phyloP scores from a whole-genome alignment of 805 yeast genomes.

The Candida adriatica region DNA sequence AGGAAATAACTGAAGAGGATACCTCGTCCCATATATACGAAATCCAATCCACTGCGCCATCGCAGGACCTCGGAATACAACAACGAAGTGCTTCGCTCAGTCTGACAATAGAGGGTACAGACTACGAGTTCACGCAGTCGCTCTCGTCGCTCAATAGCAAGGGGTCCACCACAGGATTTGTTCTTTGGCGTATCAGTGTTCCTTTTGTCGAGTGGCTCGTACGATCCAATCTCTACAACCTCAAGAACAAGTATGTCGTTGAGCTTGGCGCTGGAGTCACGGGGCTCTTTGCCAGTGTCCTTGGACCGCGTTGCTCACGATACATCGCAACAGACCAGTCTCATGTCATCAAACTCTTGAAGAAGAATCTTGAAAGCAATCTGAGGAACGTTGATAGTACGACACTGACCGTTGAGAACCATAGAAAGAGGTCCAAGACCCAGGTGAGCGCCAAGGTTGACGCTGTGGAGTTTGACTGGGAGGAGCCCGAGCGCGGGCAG shows the following conservation, averaged over 20 bases:
- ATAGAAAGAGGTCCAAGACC: slow-evolving; percentile 2
- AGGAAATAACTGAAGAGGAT: slow-evolving; percentile 11
- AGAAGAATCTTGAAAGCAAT: slow-evolving; percentile 39
- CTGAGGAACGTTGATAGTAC: slow-evolving; percentile 19
- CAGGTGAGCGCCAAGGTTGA: slow-evolving; percentile 25
- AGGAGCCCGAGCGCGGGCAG: slow-evolving; percentile 32
- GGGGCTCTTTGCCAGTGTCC: slow-evolving; percentile 39
- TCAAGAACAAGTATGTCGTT: slow-evolving; percentile 27
- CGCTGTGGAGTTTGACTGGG: slow-evolving; percentile 59
- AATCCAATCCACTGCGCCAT: slow-evolving; percentile 6
- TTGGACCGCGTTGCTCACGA: slow-evolving; percentile 28
- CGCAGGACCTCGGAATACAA: slow-evolving; percentile 21
- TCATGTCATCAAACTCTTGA: slow-evolving; percentile 43
- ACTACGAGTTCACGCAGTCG: slow-evolving; percentile 27
- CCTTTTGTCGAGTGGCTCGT: slow-evolving; percentile 48
- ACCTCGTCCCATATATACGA: slow-evolving; percentile 17
- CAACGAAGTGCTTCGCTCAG: slow-evolving; percentile 22
- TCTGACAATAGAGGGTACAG: slow-evolving; percentile 8
- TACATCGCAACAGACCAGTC: slow-evolving; percentile 56
- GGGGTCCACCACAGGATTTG: slow-evolving; percentile 52
- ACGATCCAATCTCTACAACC: slow-evolving; percentile 7
- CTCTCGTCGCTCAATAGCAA: slow-evolving; percentile 24
- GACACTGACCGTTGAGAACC: slow-evolving; percentile 14
- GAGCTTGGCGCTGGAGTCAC: slow-evolving; percentile 62
- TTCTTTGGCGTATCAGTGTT: slow-evolving; percentile 51